phyloP scores from a whole-genome alignment of 768 basidiomycete genomes.

The Hortiboletus campestris region DNA sequence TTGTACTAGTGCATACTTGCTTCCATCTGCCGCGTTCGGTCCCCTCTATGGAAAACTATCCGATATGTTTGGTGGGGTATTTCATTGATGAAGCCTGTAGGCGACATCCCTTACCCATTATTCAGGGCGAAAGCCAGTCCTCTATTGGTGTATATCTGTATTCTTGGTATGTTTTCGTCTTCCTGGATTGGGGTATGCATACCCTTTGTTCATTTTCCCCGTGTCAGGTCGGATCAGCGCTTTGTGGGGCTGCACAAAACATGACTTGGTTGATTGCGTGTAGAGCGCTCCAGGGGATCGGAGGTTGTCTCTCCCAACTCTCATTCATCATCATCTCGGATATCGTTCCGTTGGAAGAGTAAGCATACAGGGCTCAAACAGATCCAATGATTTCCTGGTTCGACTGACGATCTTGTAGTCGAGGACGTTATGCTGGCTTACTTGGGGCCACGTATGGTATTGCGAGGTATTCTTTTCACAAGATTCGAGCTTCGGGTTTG shows the following conservation, averaged over 20 bases:
- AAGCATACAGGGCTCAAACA: slow-evolving; percentile 17
- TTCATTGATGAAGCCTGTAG: neutral
- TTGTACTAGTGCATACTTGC: slow-evolving; percentile 60
- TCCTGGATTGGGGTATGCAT: neutral
- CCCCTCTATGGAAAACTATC: slow-evolving; percentile 80
- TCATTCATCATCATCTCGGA: slow-evolving; percentile 79
- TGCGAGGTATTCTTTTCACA: slow-evolving; percentile 37
- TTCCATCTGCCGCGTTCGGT: slow-evolving; percentile 60
- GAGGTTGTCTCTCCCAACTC: slow-evolving; percentile 73
- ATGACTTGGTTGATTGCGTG: slow-evolving; percentile 76
- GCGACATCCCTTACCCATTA: neutral
- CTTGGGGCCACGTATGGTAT: slow-evolving; percentile 82
- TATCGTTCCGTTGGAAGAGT: slow-evolving; percentile 80
- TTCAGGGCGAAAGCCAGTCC: slow-evolving; percentile 61
- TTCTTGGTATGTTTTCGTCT: slow-evolving; percentile 54
- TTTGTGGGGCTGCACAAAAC: slow-evolving; percentile 77
- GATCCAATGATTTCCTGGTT: neutral
- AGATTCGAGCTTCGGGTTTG: neutral
- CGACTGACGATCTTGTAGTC: slow-evolving; percentile 36
- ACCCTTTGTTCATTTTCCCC: neutral
- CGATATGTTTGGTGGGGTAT: slow-evolving; percentile 42
- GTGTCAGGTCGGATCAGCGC: slow-evolving; percentile 69
- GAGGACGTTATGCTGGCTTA: slow-evolving; percentile 75
- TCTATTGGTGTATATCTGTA: slow-evolving; percentile 58
- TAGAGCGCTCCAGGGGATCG: slow-evolving; percentile 81